These are phyloP conservation scores for Xanthoconium stramineum DNA, from an alignment of 768 basidiomycete genomes.

Conservation along the genomic window DNA sequence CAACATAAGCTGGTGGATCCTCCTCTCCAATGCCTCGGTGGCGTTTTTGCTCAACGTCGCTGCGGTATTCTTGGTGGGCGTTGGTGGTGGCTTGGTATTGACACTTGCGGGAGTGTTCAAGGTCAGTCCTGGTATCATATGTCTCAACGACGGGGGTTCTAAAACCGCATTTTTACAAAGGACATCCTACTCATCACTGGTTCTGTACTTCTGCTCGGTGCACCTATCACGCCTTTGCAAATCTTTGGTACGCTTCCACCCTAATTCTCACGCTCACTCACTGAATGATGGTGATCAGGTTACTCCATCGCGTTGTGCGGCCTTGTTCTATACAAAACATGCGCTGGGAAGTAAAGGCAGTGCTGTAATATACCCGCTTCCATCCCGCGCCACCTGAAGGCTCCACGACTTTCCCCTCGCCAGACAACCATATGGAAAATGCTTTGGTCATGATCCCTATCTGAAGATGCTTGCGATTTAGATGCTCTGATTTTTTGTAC, in stretches of 20 bases:
- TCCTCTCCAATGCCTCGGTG: constrained; percentile 79
- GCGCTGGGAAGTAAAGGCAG: constrained; percentile 49
- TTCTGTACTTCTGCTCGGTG: constrained; percentile 83
- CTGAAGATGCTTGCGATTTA: neutral
- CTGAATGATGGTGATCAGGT: constrained; percentile 40
- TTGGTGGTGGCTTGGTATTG: constrained; percentile 81
- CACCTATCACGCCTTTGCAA: constrained; percentile 78
- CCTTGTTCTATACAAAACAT: constrained; percentile 81
- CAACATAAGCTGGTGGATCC: constrained; percentile 62
- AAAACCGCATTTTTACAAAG: constrained; percentile 35
- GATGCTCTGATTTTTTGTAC: neutral
- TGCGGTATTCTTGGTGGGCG: constrained; percentile 91
- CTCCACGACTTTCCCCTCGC: no score
- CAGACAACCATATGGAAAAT: neutral
- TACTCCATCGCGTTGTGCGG: constrained; percentile 87
- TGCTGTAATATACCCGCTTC: neutral
- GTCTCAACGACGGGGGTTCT: neutral
- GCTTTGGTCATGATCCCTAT: neutral
- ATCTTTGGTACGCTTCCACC: constrained; percentile 56
- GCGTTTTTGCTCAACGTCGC: constrained; percentile 91
- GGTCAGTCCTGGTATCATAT: constrained; percentile 37
- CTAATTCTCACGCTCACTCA: neutral
- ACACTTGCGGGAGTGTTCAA: constrained; percentile 95
- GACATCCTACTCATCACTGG: constrained; percentile 94
- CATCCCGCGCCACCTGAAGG: neutral